phyloP scores from a whole-genome alignment of 2,329 filamentous ascomycete species.

The Nannizziopsis arthrosporioides region DNA sequence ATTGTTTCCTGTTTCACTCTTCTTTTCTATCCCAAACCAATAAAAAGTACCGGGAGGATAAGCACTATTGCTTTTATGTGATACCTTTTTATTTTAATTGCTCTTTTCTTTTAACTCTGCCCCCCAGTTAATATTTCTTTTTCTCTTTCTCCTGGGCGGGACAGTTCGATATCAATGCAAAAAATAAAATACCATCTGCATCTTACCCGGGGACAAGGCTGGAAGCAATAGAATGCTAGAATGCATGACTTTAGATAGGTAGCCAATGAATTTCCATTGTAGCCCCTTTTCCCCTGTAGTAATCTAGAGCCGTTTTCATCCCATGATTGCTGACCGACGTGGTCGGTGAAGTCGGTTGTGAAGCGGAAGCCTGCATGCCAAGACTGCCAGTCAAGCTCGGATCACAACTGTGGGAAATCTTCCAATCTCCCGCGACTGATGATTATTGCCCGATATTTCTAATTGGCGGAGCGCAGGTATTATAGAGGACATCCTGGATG shows the following conservation, averaged over 20 bases:
- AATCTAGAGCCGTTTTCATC: neutral
- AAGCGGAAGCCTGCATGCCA: constrained; percentile 5
- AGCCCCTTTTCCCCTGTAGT: neutral
- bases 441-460: too few species aligned
- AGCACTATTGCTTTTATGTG: constrained; percentile 14
- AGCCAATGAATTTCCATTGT: neutral
- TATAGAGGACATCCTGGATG: too few species aligned
- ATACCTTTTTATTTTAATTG: constrained; percentile 10
- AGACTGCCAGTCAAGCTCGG: neutral
- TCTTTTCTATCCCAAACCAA: constrained; percentile 3
- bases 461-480: too few species aligned
- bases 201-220: neutral
- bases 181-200: neutral
- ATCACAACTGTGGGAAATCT: neutral
- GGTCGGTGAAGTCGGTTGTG: neutral
- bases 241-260: constrained; percentile 3
- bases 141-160: constrained; percentile 3
- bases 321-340: neutral
- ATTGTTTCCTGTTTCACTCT: constrained; percentile 13
- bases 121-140: constrained; percentile 10
- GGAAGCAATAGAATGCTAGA: constrained; percentile 3
- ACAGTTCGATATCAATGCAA: constrained; percentile 11
- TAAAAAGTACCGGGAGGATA: constrained; percentile 7
- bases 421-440: neutral
- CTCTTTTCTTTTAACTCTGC: neutral